These are phyloP conservation scores for Astrothelium subdiscretum DNA, from an alignment of 495 filamentous ascomycete species.

Conservation along the genomic window DNA sequence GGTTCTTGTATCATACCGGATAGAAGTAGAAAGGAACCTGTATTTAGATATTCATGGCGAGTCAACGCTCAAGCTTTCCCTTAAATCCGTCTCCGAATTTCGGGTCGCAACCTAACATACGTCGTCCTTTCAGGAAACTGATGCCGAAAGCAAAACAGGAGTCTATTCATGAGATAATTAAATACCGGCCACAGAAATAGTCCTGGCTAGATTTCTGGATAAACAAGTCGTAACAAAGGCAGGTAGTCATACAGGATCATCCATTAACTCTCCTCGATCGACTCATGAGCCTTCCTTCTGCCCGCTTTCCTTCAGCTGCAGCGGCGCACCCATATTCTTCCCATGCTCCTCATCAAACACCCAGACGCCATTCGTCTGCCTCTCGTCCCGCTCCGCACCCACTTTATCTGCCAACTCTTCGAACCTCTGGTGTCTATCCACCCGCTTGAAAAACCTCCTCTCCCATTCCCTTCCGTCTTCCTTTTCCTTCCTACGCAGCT, in stretches of 20 bases:
- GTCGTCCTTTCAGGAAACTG: neutral
- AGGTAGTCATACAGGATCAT: neutral
- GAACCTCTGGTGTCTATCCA: constrained; percentile 45
- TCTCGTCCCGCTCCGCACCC: constrained; percentile 46
- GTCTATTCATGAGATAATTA: neutral
- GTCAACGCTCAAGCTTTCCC: neutral
- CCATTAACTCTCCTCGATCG: neutral
- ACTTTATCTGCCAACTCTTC: constrained; percentile 47
- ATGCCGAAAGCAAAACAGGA: neutral
- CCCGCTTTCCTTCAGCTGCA: neutral
- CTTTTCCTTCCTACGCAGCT: constrained; percentile 70
- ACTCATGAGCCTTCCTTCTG: neutral
- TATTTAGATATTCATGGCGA: neutral
- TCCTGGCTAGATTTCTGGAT: no score
- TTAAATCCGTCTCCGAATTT: neutral
- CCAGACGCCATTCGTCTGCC: constrained; percentile 85
- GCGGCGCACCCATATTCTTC: constrained; percentile 31
- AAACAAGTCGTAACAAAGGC: no score
- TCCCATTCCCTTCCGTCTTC: constrained; percentile 70
- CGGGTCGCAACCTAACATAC: neutral
- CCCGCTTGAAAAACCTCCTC: constrained; percentile 65
- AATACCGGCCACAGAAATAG: no score
- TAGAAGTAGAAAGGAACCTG: neutral
- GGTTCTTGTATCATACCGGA: neutral
- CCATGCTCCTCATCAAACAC: constrained; percentile 62